Percentiles rank a stretch among this genome's conserved stretches.
Conservation (phyloP, 2,329 filamentous ascomycete species). For the Eutypa lata region DNA sequence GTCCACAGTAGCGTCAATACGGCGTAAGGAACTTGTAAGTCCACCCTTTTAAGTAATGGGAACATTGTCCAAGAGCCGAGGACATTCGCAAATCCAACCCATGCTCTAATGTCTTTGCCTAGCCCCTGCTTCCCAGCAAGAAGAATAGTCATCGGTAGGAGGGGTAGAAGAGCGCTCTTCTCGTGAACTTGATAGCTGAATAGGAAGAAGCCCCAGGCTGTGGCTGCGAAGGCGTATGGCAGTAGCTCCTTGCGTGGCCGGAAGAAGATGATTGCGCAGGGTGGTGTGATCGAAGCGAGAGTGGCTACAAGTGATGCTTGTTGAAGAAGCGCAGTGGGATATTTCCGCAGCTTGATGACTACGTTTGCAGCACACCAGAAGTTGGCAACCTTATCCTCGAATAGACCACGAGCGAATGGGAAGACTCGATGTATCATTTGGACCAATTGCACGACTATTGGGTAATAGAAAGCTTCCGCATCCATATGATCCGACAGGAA, state of each 20-base stretch:
- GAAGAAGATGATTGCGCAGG: constrained; percentile 76
- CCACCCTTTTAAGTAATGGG: constrained; percentile 81
- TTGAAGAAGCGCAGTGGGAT: constrained; percentile 70
- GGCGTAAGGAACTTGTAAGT: constrained; percentile 78
- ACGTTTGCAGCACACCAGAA: constrained; percentile 95
- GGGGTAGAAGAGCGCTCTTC: constrained; percentile 89
- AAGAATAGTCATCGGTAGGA: constrained; percentile 89
- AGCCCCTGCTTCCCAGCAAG: constrained; percentile 77
- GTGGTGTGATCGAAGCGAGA: constrained; percentile 70
- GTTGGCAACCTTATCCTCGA: constrained; percentile 98
- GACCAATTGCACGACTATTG: constrained; percentile 70
- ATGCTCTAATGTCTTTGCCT: constrained; percentile 71
- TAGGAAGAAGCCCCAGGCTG: constrained; percentile 95
- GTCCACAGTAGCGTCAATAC: constrained; percentile 86
- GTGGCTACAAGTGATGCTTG: constrained; percentile 73
- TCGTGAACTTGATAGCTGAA: constrained; percentile 99
- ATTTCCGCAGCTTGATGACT: constrained; percentile 78
- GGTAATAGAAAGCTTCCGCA: constrained; percentile 67
- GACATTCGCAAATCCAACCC: constrained; percentile 95
- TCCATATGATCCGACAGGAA: constrained; percentile 58
- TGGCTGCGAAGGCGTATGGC: constrained; percentile 75
- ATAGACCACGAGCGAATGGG: constrained; percentile 90
- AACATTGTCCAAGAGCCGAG: constrained; percentile 92
- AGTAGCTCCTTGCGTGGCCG: constrained; percentile 74
- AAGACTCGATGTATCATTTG: constrained; percentile 93